A percentile compares a stretch with the other conserved stretches of the same genome.
Conservation (phyloP, 164 flowering plant species). For the Stephania cephalantha region DNA sequence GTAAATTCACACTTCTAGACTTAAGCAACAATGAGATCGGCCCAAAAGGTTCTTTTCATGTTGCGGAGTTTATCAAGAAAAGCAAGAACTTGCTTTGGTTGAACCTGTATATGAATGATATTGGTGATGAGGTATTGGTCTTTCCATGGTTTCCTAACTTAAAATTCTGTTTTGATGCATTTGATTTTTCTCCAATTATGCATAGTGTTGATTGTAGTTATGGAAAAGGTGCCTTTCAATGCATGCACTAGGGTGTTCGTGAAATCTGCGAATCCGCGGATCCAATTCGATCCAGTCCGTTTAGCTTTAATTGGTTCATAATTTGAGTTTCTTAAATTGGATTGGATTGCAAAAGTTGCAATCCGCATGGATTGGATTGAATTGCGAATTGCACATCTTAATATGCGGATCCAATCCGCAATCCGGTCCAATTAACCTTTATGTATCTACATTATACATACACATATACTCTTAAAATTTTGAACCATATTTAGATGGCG, state of each 20-base stretch:
- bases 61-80: constrained; percentile 78
- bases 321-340: no score
- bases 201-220: not conserved
- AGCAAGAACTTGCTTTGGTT: constrained; percentile 72
- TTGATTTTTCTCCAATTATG: not conserved
- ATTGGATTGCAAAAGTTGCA: no score
- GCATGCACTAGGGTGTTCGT: not conserved
- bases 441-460: no score
- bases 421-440: no score
- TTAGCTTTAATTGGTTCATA: no score
- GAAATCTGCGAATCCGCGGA: not conserved
- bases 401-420: no score
- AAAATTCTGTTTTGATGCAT: not conserved
- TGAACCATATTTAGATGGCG: no score
- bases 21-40: constrained; percentile 79
- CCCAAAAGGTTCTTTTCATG: constrained; percentile 75
- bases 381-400: no score
- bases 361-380: no score
- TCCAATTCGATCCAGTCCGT: no score
- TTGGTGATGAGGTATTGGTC: constrained; percentile 77
- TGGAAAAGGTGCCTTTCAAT: not conserved
- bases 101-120: constrained; percentile 93
- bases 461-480: no score
- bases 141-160: not conserved
- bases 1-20: constrained; percentile 61